A percentile compares a stretch with the other conserved stretches of the same genome.
Conservation (phyloP, 2,329 filamentous ascomycete genomes). For the Cytospora chrysosperma region DNA sequence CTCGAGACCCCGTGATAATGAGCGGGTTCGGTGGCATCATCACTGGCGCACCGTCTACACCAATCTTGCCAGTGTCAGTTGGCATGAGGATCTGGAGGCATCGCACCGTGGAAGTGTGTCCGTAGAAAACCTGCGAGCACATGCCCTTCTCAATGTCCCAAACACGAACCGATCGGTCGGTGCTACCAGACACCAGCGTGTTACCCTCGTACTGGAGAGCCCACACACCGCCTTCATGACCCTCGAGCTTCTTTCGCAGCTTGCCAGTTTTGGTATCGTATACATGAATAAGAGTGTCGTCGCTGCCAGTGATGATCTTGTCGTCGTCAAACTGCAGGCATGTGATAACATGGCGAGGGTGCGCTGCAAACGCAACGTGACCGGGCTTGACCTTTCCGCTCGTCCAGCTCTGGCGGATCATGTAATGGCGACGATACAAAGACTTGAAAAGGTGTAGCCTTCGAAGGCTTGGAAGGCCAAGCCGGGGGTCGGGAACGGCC, state of each 20-base stretch:
- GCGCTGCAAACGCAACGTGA: constrained; percentile 94
- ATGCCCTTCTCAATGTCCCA: constrained; percentile 96
- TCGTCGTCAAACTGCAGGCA: constrained; percentile 97
- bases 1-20: constrained; percentile 95
- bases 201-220: constrained; percentile 95
- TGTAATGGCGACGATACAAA: constrained; percentile 86
- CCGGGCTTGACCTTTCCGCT: constrained; percentile 78
- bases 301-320: constrained; percentile 96
- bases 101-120: constrained; percentile 94
- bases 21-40: constrained; percentile 93
- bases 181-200: constrained; percentile 91
- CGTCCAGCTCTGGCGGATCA: constrained; percentile 92
- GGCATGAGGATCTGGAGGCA: constrained; percentile 94
- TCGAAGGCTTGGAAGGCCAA: constrained; percentile 75
- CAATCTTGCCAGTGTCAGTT: constrained; percentile 68
- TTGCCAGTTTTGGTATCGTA: constrained; percentile 96
- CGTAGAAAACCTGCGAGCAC: constrained; percentile 94
- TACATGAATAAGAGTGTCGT: constrained; percentile 96
- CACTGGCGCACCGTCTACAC: constrained; percentile 66
- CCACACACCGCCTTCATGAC: constrained; percentile 97
- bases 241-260: constrained; percentile 77
- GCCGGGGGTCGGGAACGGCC: constrained; percentile 76
- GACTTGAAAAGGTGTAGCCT: constrained; percentile 95
- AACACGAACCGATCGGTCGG: constrained; percentile 95
- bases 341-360: constrained; percentile 94